Evolutionary conservation across 2,329 filamentous ascomycete genomes (phyloP).

Genomic region (Lachnellula subtilissima): DNA sequence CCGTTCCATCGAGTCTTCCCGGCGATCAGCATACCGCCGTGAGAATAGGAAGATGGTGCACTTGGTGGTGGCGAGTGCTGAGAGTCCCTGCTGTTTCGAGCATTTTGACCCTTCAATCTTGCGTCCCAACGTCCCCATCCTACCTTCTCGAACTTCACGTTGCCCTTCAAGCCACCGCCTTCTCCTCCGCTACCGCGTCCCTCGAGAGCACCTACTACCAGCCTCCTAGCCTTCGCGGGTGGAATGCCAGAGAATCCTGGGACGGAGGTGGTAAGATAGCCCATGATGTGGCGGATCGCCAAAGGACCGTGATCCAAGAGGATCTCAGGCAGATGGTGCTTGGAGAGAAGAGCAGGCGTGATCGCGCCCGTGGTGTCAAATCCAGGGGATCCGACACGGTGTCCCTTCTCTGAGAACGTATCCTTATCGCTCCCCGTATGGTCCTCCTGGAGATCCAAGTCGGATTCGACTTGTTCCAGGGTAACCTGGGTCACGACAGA

Average conservation of each 20-base stretch:
- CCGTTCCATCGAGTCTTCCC: slow-evolving; percentile 40
- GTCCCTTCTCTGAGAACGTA: slow-evolving; percentile 13
- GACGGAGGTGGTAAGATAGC: slow-evolving; percentile 86
- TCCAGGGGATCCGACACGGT: slow-evolving; percentile 29
- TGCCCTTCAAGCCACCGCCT: slow-evolving; percentile 58
- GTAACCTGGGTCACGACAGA: slow-evolving; percentile 32
- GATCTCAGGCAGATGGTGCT: slow-evolving; percentile 85
- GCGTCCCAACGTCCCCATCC: slow-evolving; percentile 98
- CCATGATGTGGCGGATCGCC: slow-evolving; percentile 93
- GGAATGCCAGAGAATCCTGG: slow-evolving; percentile 88
- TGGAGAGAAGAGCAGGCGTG: slow-evolving; percentile 78
- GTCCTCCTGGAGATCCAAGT: slow-evolving; percentile 76
- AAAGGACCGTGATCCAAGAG: slow-evolving; percentile 83
- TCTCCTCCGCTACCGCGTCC: slow-evolving; percentile 58
- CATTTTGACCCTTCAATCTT: slow-evolving; percentile 61
- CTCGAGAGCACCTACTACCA: slow-evolving; percentile 90
- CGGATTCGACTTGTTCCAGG: slow-evolving; percentile 70
- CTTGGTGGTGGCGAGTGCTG: slow-evolving; percentile 40
- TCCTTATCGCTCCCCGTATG: slow-evolving; percentile 41
- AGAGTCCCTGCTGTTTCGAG: slow-evolving; percentile 36
- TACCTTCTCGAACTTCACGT: slow-evolving; percentile 88
- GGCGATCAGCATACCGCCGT: slow-evolving; percentile 52
- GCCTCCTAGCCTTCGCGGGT: slow-evolving; percentile 80
- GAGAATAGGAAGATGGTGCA: slow-evolving; percentile 39
- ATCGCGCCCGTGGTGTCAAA: slow-evolving; percentile 76